phyloP scores from a whole-genome alignment of 305 asterid species.

The Ajuga reptans region DNA sequence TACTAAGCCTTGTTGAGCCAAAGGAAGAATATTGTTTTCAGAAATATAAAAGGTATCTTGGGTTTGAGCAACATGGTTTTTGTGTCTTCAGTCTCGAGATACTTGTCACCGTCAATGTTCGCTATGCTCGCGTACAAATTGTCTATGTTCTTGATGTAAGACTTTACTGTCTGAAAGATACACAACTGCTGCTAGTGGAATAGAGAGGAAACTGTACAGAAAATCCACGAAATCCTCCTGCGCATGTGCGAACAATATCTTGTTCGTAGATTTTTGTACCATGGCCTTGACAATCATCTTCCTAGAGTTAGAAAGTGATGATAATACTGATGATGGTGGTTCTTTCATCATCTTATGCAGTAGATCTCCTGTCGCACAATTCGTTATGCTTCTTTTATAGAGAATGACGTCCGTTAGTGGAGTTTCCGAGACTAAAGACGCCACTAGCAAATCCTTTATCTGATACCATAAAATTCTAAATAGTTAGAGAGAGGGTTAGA shows the following conservation, averaged over 20 bases:
- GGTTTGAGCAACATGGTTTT: background rate
- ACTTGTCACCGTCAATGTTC: no score
- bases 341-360: no score
- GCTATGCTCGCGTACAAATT: no score
- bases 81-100: no score
- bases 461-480: background rate
- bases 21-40: background rate
- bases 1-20: background rate
- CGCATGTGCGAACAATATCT: background rate
- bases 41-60: background rate
- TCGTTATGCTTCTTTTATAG: background rate
- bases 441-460: slow-evolving; percentile 18
- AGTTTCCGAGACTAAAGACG: slow-evolving; percentile 19
- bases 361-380: background rate
- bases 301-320: background rate
- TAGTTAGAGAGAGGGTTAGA: background rate
- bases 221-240: background rate
- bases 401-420: slow-evolving; percentile 13
- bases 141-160: background rate
- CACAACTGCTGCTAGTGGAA: slow-evolving; percentile 5
- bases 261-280: background rate
- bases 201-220: background rate
- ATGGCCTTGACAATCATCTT: background rate
- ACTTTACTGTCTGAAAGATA: background rate
- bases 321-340: background rate